Conservation (phyloP, 352 stramenopile species). For the Phytophthora podocarpi region DNA sequence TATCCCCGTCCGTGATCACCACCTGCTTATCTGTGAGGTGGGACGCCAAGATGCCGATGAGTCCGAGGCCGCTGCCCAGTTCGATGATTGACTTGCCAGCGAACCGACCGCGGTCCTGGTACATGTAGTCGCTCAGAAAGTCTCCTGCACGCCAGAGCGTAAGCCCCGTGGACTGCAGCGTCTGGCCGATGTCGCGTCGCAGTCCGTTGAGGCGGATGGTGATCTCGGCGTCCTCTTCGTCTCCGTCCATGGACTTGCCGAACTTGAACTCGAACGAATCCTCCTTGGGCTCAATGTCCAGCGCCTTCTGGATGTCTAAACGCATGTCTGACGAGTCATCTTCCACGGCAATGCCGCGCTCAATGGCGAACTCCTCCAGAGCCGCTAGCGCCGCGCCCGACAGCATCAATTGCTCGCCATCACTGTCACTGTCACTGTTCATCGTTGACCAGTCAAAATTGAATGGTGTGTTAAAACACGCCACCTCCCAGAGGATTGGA, state of each 20-base stretch:
- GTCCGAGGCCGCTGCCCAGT: constrained; percentile 60
- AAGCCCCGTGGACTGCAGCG: constrained; percentile 62
- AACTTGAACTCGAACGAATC: constrained; percentile 66
- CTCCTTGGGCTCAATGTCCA: constrained; percentile 68
- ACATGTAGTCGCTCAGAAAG: constrained; percentile 68
- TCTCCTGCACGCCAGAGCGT: constrained; percentile 68
- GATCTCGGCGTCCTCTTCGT: constrained; percentile 38
- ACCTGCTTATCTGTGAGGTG: constrained; percentile 58
- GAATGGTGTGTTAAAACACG: too few relatives aligned
- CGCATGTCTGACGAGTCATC: constrained; percentile 45
- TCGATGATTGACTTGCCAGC: constrained; percentile 48
- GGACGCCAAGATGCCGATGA: constrained; percentile 64
- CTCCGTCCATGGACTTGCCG: constrained; percentile 24
- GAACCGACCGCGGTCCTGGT: constrained; percentile 42
- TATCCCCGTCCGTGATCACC: constrained; percentile 64
- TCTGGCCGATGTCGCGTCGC: constrained; percentile 66
- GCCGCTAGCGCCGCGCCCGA: constrained; percentile 48
- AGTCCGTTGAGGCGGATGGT: constrained; percentile 57
- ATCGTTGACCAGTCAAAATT: constrained; percentile 30
- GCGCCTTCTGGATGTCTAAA: constrained; percentile 58
- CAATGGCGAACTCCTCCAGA: constrained; percentile 61
- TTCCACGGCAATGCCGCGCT: constrained; percentile 54
- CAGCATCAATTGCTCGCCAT: constrained; percentile 50
- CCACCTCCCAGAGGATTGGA: too few relatives aligned
- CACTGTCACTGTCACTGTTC: constrained; percentile 44